These are phyloP conservation scores for Strobilomyces confusus DNA, from an alignment of 768 basidiomycete species.

Conservation along the genomic window DNA sequence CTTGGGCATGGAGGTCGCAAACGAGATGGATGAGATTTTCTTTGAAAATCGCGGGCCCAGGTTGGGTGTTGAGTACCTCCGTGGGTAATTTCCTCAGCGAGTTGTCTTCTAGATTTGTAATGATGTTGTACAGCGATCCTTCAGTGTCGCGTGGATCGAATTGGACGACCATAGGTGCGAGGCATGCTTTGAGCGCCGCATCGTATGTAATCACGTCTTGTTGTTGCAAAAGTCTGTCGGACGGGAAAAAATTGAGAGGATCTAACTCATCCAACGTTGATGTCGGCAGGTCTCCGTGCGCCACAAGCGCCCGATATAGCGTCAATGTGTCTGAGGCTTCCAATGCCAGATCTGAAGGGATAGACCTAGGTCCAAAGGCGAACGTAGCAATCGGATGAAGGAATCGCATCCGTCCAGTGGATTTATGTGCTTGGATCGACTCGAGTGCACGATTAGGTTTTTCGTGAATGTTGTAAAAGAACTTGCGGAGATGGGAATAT, in stretches of 20 bases:
- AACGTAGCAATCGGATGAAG: constrained; percentile 63
- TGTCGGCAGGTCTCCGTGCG: constrained; percentile 21
- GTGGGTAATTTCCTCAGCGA: constrained; percentile 18
- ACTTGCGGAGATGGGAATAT: constrained; percentile 73
- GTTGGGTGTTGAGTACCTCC: constrained; percentile 30
- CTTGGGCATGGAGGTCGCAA: constrained; percentile 51
- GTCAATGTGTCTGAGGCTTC: constrained; percentile 56
- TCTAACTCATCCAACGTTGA: constrained; percentile 29
- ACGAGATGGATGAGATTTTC: constrained; percentile 49
- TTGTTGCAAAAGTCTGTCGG: constrained; percentile 44
- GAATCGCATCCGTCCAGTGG: constrained; percentile 43
- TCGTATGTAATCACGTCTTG: constrained; percentile 62
- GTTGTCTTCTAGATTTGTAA: constrained; percentile 39
- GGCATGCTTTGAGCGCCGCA: constrained; percentile 41
- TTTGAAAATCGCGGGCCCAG: constrained; percentile 31
- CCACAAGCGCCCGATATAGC: constrained; percentile 45
- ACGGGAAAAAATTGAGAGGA: constrained; percentile 45
- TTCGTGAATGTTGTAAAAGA: constrained; percentile 42
- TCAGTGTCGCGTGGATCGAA: constrained; percentile 33
- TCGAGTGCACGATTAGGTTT: constrained; percentile 26
- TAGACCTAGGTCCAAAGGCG: constrained; percentile 43
- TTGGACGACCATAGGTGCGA: constrained; percentile 36
- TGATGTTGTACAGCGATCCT: constrained; percentile 37
- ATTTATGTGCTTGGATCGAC: constrained; percentile 34
- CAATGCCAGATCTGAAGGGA: constrained; percentile 62